phyloP scores from a whole-genome alignment of 2,329 filamentous ascomycete genomes.

The Calonectria naviculata region DNA sequence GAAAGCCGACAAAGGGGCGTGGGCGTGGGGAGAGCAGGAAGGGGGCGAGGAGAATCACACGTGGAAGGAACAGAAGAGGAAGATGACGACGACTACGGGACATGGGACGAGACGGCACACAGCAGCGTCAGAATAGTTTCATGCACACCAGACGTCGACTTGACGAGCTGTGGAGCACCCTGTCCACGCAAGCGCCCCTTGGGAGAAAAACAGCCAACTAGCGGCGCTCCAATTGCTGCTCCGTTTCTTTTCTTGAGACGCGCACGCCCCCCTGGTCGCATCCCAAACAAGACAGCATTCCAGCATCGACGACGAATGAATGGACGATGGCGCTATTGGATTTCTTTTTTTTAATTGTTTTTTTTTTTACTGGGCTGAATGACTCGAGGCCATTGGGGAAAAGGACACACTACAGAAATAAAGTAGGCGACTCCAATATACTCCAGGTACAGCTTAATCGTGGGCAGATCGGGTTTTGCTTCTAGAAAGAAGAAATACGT shows the following conservation, averaged over 20 bases:
- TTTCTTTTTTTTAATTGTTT: not conserved
- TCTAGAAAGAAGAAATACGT: not conserved
- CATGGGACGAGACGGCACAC: not conserved
- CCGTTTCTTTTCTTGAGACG: not conserved
- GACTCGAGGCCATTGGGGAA: not conserved
- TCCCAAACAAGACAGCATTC: not conserved
- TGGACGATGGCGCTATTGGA: not conserved
- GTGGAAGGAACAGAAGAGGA: not conserved
- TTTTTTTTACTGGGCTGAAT: not conserved
- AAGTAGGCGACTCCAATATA: too few species aligned
- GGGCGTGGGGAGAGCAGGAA: too few species aligned
- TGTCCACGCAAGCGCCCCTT: slow-evolving; percentile 3
- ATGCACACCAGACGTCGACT: not conserved
- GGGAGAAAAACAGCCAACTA: not conserved
- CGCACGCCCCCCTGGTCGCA: not conserved
- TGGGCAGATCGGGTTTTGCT: not conserved
- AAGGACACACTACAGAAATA: not conserved
- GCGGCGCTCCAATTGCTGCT: not conserved
- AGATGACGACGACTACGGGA: slow-evolving; percentile 4
- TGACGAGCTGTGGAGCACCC: not conserved
- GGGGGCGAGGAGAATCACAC: not conserved
- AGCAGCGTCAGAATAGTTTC: slow-evolving; percentile 14
- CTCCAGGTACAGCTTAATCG: not conserved
- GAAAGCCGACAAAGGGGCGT: not conserved
- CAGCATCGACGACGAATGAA: not conserved